These are phyloP conservation scores for Juncus effusus DNA, from an alignment of 176 grass and related monocot species.

Conservation along the genomic window DNA sequence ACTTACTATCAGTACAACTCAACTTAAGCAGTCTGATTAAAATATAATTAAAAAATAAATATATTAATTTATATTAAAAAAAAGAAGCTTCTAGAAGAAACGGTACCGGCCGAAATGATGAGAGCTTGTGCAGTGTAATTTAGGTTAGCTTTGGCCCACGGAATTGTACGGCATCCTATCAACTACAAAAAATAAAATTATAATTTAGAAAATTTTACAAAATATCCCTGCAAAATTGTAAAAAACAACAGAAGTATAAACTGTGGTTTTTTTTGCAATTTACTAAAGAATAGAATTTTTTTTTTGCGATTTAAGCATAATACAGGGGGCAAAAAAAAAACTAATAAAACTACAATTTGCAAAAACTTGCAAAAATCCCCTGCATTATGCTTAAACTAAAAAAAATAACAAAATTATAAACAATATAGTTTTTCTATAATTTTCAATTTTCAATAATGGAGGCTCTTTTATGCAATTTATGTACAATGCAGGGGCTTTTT, in stretches of 20 bases:
- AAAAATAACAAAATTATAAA: background rate
- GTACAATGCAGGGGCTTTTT: background rate
- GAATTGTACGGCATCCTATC: slow-evolving; percentile 80
- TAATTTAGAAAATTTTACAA: background rate
- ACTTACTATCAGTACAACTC: no score
- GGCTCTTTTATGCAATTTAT: background rate
- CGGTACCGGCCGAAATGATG: slow-evolving; percentile 89
- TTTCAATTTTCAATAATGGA: background rate
- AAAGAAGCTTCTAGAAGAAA: background rate
- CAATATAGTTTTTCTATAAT: background rate
- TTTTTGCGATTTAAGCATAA: no score
- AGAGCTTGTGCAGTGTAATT: slow-evolving; percentile 93
- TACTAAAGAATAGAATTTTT: no score
- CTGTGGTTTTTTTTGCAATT: background rate
- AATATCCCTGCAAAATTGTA: background rate
- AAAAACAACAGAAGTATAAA: background rate
- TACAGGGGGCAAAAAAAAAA: no score
- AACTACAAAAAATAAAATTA: slow-evolving; percentile 46
- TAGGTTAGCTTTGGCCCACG: slow-evolving; percentile 94
- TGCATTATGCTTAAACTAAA: no score
- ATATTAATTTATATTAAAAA: no score
- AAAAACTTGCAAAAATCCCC: background rate
- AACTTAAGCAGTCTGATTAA: no score
- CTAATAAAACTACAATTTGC: background rate
- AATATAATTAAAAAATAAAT: no score